Percentiles rank a stretch among this genome's conserved stretches.
These are phyloP conservation scores for Fraxinus angustifolia DNA, from an alignment of 305 asterid genomes.

Conservation along the genomic window DNA sequence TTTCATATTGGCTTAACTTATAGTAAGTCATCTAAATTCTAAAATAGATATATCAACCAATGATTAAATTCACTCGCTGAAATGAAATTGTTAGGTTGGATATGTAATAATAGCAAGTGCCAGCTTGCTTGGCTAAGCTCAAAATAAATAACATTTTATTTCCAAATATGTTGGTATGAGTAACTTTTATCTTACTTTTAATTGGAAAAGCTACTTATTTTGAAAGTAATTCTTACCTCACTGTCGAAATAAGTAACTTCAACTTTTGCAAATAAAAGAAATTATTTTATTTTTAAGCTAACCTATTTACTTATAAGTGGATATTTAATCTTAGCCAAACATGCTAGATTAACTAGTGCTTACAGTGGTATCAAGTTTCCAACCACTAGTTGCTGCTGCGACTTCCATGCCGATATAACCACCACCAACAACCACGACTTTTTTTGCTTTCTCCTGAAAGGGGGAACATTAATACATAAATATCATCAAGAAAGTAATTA, in stretches of 20 bases:
- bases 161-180: neutral
- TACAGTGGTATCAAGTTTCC: constrained; percentile 97
- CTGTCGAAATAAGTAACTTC: neutral
- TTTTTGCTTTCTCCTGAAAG: constrained; percentile 71
- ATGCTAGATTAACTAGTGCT: constrained; percentile 22
- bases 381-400: constrained; percentile 91
- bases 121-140: neutral
- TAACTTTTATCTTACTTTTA: neutral
- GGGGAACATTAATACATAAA: neutral
- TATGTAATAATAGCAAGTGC: neutral
- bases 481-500: neutral
- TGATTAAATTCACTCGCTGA: neutral
- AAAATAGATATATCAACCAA: neutral
- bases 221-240: neutral
- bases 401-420: constrained; percentile 99
- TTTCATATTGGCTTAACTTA: neutral
- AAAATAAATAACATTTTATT: neutral
- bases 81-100: neutral
- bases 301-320: neutral
- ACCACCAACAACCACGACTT: constrained; percentile 90
- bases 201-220: neutral
- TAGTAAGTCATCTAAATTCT: neutral
- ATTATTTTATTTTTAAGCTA: neutral
- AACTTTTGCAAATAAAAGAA: neutral
- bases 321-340: neutral